phyloP scores from a whole-genome alignment of 139 green algal genomes.

The Deuterostichococcus epilithicus region DNA sequence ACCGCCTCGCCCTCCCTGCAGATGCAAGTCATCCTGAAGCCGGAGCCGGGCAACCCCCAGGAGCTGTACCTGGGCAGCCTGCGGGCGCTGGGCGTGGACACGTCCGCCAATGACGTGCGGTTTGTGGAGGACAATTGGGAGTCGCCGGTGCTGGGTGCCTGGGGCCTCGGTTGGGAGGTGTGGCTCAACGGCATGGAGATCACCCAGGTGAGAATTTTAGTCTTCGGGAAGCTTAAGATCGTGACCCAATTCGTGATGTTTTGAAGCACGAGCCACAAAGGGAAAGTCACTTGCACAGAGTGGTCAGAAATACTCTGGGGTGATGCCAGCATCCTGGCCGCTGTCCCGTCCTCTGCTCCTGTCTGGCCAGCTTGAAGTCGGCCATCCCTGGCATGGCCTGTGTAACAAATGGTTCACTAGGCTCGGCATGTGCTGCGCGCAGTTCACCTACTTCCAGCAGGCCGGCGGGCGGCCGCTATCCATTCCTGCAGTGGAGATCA shows the following conservation, averaged over 20 bases:
- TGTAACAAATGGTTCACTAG: no score
- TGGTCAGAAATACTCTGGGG: no score
- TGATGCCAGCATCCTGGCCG: no score
- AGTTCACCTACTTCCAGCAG: conserved; percentile 99
- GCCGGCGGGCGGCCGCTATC: conserved; percentile 66
- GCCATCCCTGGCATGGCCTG: no score
- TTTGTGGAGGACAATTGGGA: conserved; percentile 99
- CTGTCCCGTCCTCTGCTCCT: no score
- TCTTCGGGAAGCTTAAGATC: no score
- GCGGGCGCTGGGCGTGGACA: conserved; percentile 87
- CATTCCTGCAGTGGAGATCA: conserved; percentile 94
- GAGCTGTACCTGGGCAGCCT: conserved; percentile 94
- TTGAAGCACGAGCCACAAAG: no score
- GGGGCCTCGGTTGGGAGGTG: conserved; percentile 95
- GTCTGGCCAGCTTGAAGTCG: no score
- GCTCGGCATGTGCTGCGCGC: conserved; percentile 5
- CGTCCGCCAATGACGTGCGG: conserved; percentile 74
- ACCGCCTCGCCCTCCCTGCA: background rate
- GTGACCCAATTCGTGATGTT: no score
- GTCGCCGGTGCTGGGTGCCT: conserved; percentile 91
- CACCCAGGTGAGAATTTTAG: conserved; percentile 98
- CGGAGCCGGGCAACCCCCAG: conserved; percentile 93
- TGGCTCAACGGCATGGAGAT: conserved; percentile 81
- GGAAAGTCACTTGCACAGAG: no score
- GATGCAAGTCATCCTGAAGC: conserved; percentile 95